A percentile compares a stretch with the other conserved stretches of the same genome.
Evolutionary conservation across 345 rosid genomes (phyloP).

Genomic region (Rhodamnia argentea): DNA sequence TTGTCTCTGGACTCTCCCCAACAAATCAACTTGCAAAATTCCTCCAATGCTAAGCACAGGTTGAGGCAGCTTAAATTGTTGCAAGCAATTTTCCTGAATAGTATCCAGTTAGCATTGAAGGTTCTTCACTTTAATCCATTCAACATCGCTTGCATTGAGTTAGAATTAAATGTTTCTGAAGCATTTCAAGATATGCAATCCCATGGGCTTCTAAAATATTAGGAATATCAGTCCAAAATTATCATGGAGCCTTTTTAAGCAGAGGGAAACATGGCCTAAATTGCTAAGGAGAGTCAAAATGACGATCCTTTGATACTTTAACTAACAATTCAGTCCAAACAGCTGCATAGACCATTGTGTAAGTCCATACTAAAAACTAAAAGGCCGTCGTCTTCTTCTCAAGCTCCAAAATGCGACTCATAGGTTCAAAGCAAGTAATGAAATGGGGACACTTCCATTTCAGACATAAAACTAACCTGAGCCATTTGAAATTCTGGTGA

Average conservation of each 20-base stretch:
- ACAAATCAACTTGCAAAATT: conserved; percentile 15
- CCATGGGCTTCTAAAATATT: background rate
- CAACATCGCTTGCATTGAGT: background rate
- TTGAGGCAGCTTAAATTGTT: conserved; percentile 20
- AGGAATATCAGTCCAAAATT: background rate
- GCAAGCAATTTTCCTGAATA: conserved; percentile 16
- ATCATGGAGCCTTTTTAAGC: background rate
- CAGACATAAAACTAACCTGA: conserved; percentile 12
- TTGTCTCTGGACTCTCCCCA: conserved; percentile 27
- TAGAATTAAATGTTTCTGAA: background rate
- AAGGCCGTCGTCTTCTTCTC: background rate
- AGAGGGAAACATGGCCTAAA: background rate
- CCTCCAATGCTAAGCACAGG: conserved; percentile 22
- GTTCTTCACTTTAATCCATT: background rate
- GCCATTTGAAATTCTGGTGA: conserved; percentile 33
- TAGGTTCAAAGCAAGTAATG: background rate
- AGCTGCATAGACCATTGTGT: background rate
- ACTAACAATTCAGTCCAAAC: background rate
- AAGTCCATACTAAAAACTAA: background rate
- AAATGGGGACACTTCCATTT: background rate
- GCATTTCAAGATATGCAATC: background rate
- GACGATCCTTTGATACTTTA: background rate
- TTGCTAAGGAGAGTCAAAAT: background rate
- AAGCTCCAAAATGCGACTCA: background rate
- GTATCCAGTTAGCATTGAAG: background rate